Conservation (phyloP, 176 grass and related monocot genomes). For the Musa troglodytarum region DNA sequence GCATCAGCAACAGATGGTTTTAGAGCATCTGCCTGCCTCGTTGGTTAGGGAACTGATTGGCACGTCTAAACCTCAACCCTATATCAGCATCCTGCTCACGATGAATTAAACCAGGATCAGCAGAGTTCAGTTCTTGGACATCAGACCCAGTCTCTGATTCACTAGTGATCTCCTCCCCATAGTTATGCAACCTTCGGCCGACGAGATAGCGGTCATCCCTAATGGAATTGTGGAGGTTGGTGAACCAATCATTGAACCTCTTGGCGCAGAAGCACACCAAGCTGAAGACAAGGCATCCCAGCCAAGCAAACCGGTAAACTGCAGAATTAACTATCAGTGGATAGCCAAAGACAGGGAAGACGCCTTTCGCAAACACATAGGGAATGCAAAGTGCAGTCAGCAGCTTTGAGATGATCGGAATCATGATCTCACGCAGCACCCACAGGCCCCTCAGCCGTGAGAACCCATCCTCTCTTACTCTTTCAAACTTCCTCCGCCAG, state of each 20-base stretch:
- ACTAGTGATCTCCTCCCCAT: constrained; percentile 41
- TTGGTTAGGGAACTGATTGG: constrained; percentile 34
- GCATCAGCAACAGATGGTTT: neutral
- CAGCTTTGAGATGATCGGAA: constrained; percentile 74
- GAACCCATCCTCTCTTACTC: constrained; percentile 89
- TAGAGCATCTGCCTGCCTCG: constrained; percentile 25
- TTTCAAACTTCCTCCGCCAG: constrained; percentile 90
- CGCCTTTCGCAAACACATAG: constrained; percentile 80
- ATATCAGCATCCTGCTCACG: constrained; percentile 43
- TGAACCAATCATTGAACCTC: constrained; percentile 92
- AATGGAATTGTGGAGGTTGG: constrained; percentile 94
- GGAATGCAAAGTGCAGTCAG: constrained; percentile 81
- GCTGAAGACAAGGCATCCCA: constrained; percentile 73
- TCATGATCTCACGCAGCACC: constrained; percentile 84
- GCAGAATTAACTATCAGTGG: constrained; percentile 84
- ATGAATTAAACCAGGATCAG: constrained; percentile 28
- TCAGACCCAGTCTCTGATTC: neutral
- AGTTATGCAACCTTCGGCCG: constrained; percentile 88
- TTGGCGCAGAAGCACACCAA: constrained; percentile 59
- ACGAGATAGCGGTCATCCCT: constrained; percentile 92
- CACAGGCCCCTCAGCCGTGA: constrained; percentile 76
- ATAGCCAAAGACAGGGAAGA: constrained; percentile 83
- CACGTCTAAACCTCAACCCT: constrained; percentile 41
- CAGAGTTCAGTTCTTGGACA: neutral
- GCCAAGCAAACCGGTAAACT: constrained; percentile 89